phyloP scores from a whole-genome alignment of 768 basidiomycete species.

The Suillus weaverae region DNA sequence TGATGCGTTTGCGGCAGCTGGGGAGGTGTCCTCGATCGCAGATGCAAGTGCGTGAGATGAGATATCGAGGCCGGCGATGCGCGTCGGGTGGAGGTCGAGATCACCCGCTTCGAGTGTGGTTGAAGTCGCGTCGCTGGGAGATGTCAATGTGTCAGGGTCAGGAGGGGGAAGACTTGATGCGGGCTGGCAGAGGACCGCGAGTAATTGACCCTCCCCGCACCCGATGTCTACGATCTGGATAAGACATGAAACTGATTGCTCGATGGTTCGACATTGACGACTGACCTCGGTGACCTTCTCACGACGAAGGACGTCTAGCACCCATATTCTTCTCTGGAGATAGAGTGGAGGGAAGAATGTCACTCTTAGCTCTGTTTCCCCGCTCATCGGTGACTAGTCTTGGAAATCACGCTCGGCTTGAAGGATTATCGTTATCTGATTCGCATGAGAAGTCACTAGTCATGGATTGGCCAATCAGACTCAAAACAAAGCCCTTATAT shows the following conservation, averaged over 20 bases:
- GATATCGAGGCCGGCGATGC: constrained; percentile 71
- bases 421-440: neutral
- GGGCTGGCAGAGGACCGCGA: constrained; percentile 69
- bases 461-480: neutral
- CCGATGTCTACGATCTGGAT: constrained; percentile 77
- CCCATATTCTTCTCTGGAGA: constrained; percentile 71
- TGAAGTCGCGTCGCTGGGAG: constrained; percentile 42
- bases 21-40: constrained; percentile 50
- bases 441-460: neutral
- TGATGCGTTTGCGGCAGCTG: constrained; percentile 33
- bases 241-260: constrained; percentile 1
- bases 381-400: constrained; percentile 18
- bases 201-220: constrained; percentile 79
- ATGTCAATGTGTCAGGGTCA: constrained; percentile 26
- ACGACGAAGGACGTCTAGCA: constrained; percentile 59
- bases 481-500: neutral
- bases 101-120: neutral
- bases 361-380: constrained; percentile 40
- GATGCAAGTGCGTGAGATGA: constrained; percentile 51
- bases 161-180: constrained; percentile 62
- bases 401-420: neutral
- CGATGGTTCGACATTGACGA: constrained; percentile 1
- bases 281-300: constrained; percentile 56
- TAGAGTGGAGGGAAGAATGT: constrained; percentile 68
- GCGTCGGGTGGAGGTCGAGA: constrained; percentile 53